phyloP scores from a whole-genome alignment of 2,329 filamentous ascomycete species.

The Lasiodiplodia citricola region DNA sequence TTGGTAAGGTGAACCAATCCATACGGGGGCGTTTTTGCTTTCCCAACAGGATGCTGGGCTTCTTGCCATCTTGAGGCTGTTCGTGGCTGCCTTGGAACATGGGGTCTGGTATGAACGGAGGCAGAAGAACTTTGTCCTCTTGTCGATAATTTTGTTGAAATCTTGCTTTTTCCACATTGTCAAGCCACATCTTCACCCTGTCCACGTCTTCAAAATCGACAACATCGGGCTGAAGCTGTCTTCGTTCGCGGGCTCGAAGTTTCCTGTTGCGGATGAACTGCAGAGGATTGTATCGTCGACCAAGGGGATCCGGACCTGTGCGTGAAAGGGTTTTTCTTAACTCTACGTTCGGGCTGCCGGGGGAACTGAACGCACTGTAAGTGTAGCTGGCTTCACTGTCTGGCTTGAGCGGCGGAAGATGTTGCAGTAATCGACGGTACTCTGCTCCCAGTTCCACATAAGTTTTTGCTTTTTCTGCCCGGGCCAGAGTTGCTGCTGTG shows the following conservation, averaged over 20 bases:
- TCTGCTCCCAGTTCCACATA: slow-evolving; percentile 86
- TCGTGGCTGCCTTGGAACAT: slow-evolving; percentile 10
- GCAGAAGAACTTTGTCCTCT: slow-evolving; percentile 42
- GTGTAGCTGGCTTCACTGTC: slow-evolving; percentile 49
- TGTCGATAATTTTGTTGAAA: slow-evolving; percentile 43
- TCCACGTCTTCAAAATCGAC: slow-evolving; percentile 79
- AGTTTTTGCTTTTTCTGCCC: slow-evolving; percentile 82
- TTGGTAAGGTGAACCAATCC: slow-evolving; percentile 83
- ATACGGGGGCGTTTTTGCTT: slow-evolving; percentile 68
- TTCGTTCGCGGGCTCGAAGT: slow-evolving; percentile 78
- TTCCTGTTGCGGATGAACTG: slow-evolving; percentile 93
- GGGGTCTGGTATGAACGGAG: slow-evolving; percentile 30
- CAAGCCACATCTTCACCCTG: slow-evolving; percentile 77
- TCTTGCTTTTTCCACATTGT: slow-evolving; percentile 64
- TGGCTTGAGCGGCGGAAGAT: slow-evolving; percentile 73
- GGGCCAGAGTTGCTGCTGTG: slow-evolving; percentile 77
- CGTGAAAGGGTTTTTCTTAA: slow-evolving; percentile 45
- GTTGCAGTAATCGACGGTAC: slow-evolving; percentile 79
- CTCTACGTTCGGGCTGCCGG: slow-evolving; percentile 48
- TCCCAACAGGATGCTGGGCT: slow-evolving; percentile 13
- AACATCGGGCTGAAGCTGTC: slow-evolving; percentile 72
- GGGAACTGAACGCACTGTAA: slow-evolving; percentile 44
- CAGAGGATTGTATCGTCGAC: slow-evolving; percentile 84
- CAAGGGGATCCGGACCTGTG: slow-evolving; percentile 52
- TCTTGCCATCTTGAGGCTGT: not conserved